Evolutionary conservation across 805 yeast species (phyloP).

Genomic region (Zygotorulaspora florentina): DNA sequence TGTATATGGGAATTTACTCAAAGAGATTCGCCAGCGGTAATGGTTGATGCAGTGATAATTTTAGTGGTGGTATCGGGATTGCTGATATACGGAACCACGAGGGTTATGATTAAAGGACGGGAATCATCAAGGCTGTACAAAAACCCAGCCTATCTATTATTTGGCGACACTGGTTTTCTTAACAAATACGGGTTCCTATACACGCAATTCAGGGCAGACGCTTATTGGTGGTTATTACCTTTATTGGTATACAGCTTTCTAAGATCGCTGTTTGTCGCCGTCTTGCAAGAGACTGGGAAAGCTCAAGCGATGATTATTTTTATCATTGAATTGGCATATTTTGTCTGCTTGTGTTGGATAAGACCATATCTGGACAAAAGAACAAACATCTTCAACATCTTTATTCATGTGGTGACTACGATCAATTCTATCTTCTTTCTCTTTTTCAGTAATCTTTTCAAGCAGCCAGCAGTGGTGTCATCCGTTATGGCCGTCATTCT

Average conservation of each 20-base stretch:
- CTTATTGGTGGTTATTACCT: slow-evolving; percentile 75
- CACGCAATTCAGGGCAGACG: slow-evolving; percentile 83
- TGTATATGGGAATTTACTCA: slow-evolving; percentile 87
- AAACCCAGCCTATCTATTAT: slow-evolving; percentile 88
- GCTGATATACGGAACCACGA: slow-evolving; percentile 64
- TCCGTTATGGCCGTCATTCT: slow-evolving; percentile 89
- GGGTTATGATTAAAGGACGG: slow-evolving; percentile 72
- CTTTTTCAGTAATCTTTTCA: slow-evolving; percentile 81
- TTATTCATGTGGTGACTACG: slow-evolving; percentile 73
- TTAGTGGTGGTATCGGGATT: slow-evolving; percentile 55
- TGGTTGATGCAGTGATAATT: slow-evolving; percentile 73
- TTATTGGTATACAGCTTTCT: slow-evolving; percentile 61
- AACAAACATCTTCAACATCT: slow-evolving; percentile 89
- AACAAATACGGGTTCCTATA: slow-evolving; percentile 90
- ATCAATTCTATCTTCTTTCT: slow-evolving; percentile 81
- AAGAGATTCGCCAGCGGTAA: slow-evolving; percentile 76
- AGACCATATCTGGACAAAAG: slow-evolving; percentile 94
- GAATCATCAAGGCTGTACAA: slow-evolving; percentile 67
- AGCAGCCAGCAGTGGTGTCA: slow-evolving; percentile 81
- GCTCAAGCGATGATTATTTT: slow-evolving; percentile 76
- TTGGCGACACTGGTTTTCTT: slow-evolving; percentile 74
- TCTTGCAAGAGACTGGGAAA: slow-evolving; percentile 75
- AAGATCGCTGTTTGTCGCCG: slow-evolving; percentile 81
- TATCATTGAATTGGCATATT: slow-evolving; percentile 67
- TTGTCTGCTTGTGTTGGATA: slow-evolving; percentile 57